A percentile compares a stretch with the other conserved stretches of the same genome.
phyloP scores from a whole-genome alignment of 148 eudicot genomes.

The Vaccinium vitisidaea region DNA sequence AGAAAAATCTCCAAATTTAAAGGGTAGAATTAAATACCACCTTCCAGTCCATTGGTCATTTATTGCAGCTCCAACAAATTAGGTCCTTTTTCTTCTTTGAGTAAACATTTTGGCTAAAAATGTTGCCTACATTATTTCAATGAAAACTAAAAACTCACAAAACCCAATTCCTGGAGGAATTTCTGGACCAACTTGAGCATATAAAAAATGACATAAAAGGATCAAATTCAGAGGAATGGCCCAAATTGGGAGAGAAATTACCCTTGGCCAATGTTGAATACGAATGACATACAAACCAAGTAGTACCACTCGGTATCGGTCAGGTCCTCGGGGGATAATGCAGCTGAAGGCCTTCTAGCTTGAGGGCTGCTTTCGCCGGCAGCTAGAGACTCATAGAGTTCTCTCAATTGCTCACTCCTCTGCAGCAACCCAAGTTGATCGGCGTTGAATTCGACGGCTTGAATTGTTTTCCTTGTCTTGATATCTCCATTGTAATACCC shows the following conservation, averaged over 20 bases:
- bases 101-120: not conserved
- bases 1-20: not conserved
- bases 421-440: constrained; percentile 54
- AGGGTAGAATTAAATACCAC: not conserved
- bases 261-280: constrained; percentile 57
- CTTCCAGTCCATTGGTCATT: not conserved
- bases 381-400: constrained; percentile 52
- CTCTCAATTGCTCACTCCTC: constrained; percentile 72
- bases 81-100: not conserved
- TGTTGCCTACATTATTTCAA: not conserved
- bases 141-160: not conserved
- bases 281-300: constrained; percentile 73
- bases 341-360: constrained; percentile 59
- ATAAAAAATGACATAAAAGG: not conserved
- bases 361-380: constrained; percentile 47
- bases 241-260: constrained; percentile 17
- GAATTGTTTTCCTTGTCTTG: constrained; percentile 73
- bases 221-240: not conserved
- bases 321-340: constrained; percentile 77
- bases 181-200: not conserved
- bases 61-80: not conserved
- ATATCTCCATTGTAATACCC: constrained; percentile 86
- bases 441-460: constrained; percentile 40
- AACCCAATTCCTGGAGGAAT: not conserved
- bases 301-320: constrained; percentile 66